Evolutionary conservation across 768 basidiomycete species (phyloP), one percentile per base, ranked within the genome.

Genomic region (Coprinopsis strossmayeri): DNA sequence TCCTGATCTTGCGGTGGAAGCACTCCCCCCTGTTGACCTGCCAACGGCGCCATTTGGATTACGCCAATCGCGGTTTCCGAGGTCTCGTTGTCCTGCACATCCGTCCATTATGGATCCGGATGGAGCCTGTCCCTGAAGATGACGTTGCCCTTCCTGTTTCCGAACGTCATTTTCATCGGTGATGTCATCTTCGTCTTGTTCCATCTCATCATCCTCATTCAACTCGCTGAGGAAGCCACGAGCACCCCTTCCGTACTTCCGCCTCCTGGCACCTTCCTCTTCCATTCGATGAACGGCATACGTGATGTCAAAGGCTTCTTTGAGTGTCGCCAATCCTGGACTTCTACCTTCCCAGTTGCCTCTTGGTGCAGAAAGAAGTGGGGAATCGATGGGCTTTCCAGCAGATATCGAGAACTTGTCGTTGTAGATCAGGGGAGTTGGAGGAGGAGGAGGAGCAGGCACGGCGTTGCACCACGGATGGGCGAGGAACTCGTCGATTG

Each of bases 211-310:
- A 46, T 92, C 93, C 60, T 98, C 96, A 64, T 98, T 96, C 54
- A 99, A 74, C 3, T 87, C 91, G 7, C 74, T 75, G 18, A 97
- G 68, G 71, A 87, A 90, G 3, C 88, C 88, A 44, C 81, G 77
- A 2, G 69, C 69, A 18, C 92, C 93, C 0, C 84, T 85, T 47
- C 87, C 83, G 66, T 87, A 87, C 39, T 87, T 91, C 21, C 88
- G 78, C 44, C 91, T 73, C 47, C 90, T 77, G 0, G 88, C 89
- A 12, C 93, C 95, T 66, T 99, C 96, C 65, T 99, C 96, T 63
- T 97, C 95, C 95, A 98, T 98, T 15, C 95, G 84, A 65, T 99
- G 96, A 0, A 99, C 96, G 2, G 96, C 95, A 64, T 97, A 97
- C 1, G 96, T 95, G 60, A 99, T 86, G 64, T 99, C 96, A 66